phyloP scores from a whole-genome alignment of 2,329 filamentous ascomycete species.

The Laburnicola sp. region DNA sequence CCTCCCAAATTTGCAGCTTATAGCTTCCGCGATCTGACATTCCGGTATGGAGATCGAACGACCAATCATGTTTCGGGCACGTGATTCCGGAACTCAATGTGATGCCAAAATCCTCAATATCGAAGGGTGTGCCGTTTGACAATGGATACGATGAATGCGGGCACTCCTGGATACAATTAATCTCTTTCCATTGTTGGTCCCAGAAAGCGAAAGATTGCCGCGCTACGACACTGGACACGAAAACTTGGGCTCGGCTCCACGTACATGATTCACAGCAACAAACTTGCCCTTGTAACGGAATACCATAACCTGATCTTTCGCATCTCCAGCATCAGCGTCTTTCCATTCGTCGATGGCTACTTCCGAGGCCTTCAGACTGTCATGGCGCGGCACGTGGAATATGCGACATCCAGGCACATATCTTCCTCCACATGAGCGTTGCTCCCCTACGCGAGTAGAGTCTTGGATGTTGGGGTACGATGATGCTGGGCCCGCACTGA shows the following conservation, averaged over 20 bases:
- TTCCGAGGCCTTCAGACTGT: slow-evolving; percentile 21
- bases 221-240: no score
- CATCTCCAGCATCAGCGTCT: slow-evolving; percentile 19
- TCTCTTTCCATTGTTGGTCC: not conserved
- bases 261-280: slow-evolving; percentile 70
- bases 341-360: slow-evolving; percentile 34
- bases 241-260: not conserved
- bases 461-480: slow-evolving; percentile 26
- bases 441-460: slow-evolving; percentile 19
- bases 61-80: slow-evolving; percentile 72
- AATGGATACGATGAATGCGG: slow-evolving; percentile 70
- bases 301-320: slow-evolving; percentile 64
- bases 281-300: slow-evolving; percentile 66
- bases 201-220: no score
- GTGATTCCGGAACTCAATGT: slow-evolving; percentile 64
- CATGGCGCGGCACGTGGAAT: slow-evolving; percentile 28
- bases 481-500: slow-evolving; percentile 24
- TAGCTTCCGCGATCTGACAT: slow-evolving; percentile 65
- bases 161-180: slow-evolving; percentile 48
- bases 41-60: slow-evolving; percentile 69
- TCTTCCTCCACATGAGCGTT: slow-evolving; percentile 18
- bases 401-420: slow-evolving; percentile 27
- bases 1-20: slow-evolving; percentile 65
- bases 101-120: slow-evolving; percentile 73
- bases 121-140: slow-evolving; percentile 64